Evolutionary conservation across 129 eudicot genomes (phyloP), one percentile per base, ranked within the genome.

Genomic region (Apium graveolens): DNA sequence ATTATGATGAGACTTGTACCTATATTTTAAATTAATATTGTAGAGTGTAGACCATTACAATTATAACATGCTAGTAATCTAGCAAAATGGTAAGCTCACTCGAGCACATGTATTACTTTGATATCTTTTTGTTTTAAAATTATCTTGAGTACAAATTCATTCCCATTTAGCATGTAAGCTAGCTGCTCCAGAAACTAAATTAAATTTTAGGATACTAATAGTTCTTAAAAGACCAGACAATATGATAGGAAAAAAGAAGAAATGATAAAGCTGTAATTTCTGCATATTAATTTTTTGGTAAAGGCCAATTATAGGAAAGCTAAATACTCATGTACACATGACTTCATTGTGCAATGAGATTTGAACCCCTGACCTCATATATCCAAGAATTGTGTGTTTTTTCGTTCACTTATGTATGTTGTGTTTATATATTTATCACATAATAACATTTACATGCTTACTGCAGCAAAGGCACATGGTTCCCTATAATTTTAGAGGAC

Each of bases 391-490:
- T 6, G 65, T 26, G 1, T 43, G 32, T n/a, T 41, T 27, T 27
- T 45, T 72, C 27, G 65, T 42, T 18, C 43, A 39, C 1, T 26
- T 63, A 16, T 27, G 43, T 29, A 11, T 14, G 45, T 42, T 26
- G 20, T 11, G 11, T 62, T 45, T 11, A 11, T n/a, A n/a, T 29
- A 13, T 73, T 82, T 53, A 5, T n/a, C n/a, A n/a, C n/a, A n/a
- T n/a, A n/a, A n/a, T 57, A 11, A 72, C 69, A 14, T 84, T 13
- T 83, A 26, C 73, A 21, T 5, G 26, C 65, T 24, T 24, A n/a
- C 55, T 80, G 83, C 90, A 89, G 90, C 48, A 55, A 81, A 80
- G 69, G 78, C 70, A 69, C 66, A 83, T 76, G 46, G 78, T 83
- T 73, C 89, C 89, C 7, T 77, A 55, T 46, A 80, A 49, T 70